Conservation (phyloP, 75 land plant species). For the Isoetes taiwanensis region DNA sequence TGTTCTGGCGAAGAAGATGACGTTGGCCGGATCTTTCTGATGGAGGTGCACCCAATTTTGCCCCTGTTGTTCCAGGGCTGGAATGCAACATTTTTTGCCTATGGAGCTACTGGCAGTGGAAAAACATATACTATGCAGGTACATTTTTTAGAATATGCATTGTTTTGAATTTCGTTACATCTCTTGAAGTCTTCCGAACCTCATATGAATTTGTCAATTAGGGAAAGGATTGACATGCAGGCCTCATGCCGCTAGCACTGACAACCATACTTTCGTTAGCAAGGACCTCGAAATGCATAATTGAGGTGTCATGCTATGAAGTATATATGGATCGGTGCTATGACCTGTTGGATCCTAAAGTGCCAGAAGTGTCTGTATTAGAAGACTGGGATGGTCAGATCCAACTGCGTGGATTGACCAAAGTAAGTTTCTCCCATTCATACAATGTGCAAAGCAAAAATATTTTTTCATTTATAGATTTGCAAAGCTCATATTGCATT, state of each 20-base stretch:
- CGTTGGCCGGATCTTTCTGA: constrained; percentile 37
- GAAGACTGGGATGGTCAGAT: constrained; percentile 58
- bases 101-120: constrained; percentile 91
- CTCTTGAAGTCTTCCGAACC: too few species aligned
- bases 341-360: constrained; percentile 59
- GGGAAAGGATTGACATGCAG: too few species aligned
- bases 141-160: too few species aligned
- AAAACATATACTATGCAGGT: constrained; percentile 94
- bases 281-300: constrained; percentile 20
- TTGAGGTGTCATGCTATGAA: constrained; percentile 74
- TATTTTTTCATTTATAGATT: too few species aligned
- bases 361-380: constrained; percentile 46
- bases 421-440: too few species aligned
- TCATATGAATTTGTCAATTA: too few species aligned
- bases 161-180: too few species aligned
- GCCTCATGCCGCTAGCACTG: constrained; percentile 64
- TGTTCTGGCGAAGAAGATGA: constrained; percentile 49
- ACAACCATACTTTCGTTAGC: constrained; percentile 35
- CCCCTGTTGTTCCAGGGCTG: constrained; percentile 55
- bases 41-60: constrained; percentile 50
- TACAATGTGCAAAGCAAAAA: too few species aligned
- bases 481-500: too few species aligned
- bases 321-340: constrained; percentile 87
- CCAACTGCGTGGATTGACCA: constrained; percentile 66
- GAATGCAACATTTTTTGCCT: constrained; percentile 77